Base-by-base conservation (phyloP, 345 rosid species). In the Eucalyptus regnans region DNA sequence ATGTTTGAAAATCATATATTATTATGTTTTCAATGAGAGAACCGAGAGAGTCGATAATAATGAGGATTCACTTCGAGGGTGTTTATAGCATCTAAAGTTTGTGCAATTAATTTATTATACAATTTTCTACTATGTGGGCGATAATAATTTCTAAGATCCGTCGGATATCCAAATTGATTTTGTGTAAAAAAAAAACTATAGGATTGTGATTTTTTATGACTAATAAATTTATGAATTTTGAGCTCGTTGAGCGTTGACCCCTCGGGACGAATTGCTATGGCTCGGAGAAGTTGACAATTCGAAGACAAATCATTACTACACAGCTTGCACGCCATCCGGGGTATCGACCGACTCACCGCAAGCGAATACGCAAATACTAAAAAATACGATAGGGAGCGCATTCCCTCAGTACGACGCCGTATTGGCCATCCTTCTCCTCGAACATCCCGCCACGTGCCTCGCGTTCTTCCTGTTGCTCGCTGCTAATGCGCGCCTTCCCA, bases 41-140 rank as follows among this genome's bases (percentile, higher is more conserved):
- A 27, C 6, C 0, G 1, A 29, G 4, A 8, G 7, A 64, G 14
- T 2, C 10, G 9, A 64, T 11, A 2, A 37, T 10, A 10, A 9
- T 10, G 27, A 41, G 11, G 4, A 71, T 37, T 71, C 3, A 71
- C 3, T 33, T 8, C 2, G 1, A 5, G 2, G 9, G 0, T 17
- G 3, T 33, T 8, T 68, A 33, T 33, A 33, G 44, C 44, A 16
- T 10, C 3, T 4, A 5, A 33, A 4, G 12, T 31, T 5, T 1
- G 0, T 2, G 4, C 0, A 31, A 31, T 31, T 66, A 37, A 31
- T 66, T 33, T 31, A 64, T 15, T 66, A 17, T 17, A 18, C 3
- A 15, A 33, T 8, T 33, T 16, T 16, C 4, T 8, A 23, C 0
- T 0, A 0, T 2, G 13, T 8, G 46, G 44, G 25, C 0, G 3